A percentile compares a stretch with the other conserved stretches of the same genome.
These are phyloP conservation scores for Botrytis sinoallii DNA, from an alignment of 2,329 filamentous ascomycete genomes.

Conservation along the genomic window DNA sequence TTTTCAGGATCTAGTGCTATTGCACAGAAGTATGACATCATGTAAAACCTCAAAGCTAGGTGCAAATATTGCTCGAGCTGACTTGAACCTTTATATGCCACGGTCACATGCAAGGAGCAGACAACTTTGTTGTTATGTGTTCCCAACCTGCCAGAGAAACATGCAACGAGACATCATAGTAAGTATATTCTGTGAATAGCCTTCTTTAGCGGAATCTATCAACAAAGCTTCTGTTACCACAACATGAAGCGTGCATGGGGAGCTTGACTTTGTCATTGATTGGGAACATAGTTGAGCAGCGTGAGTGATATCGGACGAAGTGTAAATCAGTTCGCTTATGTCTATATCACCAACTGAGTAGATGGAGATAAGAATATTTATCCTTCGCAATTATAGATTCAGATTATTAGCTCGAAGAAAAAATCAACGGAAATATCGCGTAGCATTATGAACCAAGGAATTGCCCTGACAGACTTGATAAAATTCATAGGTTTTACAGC, in stretches of 20 bases:
- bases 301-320: neutral
- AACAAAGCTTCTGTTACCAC: neutral
- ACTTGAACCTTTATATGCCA: neutral
- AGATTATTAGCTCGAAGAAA: neutral
- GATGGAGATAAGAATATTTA: neutral
- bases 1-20: neutral
- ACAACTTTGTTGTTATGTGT: neutral
- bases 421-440: too few species aligned
- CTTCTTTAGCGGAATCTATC: too few species aligned
- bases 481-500: neutral
- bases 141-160: neutral
- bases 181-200: neutral
- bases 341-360: neutral
- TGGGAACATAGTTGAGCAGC: neutral
- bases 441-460: too few species aligned
- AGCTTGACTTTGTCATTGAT: neutral
- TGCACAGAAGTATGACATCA: neutral
- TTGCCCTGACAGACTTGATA: neutral
- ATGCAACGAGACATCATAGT: neutral
- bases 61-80: neutral
- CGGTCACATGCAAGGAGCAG: neutral
- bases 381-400: neutral
- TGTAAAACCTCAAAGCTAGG: neutral
- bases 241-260: neutral
- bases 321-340: neutral